Conservation (phyloP, 2,329 filamentous ascomycete species). For the Ceratocystis variospora region DNA sequence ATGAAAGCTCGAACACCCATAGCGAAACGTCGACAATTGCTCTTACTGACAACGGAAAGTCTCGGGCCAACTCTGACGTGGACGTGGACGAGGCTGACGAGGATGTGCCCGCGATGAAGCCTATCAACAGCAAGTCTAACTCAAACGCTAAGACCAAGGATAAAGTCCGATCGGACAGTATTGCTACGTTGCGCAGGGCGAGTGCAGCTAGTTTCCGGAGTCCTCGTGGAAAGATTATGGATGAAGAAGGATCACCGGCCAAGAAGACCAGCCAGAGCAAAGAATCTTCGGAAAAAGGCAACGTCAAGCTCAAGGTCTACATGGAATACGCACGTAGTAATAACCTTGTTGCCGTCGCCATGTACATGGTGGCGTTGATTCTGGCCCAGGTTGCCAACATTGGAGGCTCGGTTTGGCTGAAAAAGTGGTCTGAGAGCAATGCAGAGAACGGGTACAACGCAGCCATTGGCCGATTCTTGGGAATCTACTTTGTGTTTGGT, state of each 20-base stretch:
- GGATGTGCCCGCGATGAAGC: constrained; percentile 57
- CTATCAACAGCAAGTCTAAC: constrained; percentile 57
- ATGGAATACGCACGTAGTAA: constrained; percentile 88
- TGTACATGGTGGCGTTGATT: constrained; percentile 67
- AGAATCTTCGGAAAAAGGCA: constrained; percentile 84
- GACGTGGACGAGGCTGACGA: constrained; percentile 75
- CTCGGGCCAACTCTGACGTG: constrained; percentile 36
- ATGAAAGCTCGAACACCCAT: constrained; percentile 34
- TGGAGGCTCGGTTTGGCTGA: constrained; percentile 81
- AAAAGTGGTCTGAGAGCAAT: constrained; percentile 79
- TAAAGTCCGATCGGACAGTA: constrained; percentile 54
- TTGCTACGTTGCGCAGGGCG: constrained; percentile 70
- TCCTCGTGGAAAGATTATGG: constrained; percentile 66
- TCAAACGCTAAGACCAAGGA: constrained; percentile 24
- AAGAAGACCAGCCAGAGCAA: constrained; percentile 69
- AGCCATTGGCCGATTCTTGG: constrained; percentile 76
- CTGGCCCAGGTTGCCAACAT: constrained; percentile 72
- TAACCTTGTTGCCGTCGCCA: constrained; percentile 66
- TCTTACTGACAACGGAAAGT: constrained; percentile 35
- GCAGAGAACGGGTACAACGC: constrained; percentile 52
- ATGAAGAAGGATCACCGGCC: constrained; percentile 64
- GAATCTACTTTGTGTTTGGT: constrained; percentile 90
- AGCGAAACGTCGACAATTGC: constrained; percentile 47
- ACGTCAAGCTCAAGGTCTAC: constrained; percentile 96
- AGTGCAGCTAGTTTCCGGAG: constrained; percentile 84